A percentile compares a stretch with the other conserved stretches of the same genome.
phyloP scores from a whole-genome alignment of 2,329 filamentous ascomycete species.

The Diaporthe humulicola region DNA sequence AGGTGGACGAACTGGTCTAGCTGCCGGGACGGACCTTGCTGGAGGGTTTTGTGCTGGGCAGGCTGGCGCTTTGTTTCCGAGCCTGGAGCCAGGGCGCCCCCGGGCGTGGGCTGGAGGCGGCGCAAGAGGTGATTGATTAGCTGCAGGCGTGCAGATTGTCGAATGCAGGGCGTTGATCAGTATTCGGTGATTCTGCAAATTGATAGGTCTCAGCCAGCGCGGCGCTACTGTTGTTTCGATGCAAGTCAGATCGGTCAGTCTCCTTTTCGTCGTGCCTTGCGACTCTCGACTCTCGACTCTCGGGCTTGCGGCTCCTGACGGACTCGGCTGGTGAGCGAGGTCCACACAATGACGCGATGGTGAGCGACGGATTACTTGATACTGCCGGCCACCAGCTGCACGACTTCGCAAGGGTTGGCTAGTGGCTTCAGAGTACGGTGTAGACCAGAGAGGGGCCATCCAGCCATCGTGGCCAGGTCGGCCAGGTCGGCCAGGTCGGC shows the following conservation, averaged over 20 bases:
- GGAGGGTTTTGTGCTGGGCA: background rate
- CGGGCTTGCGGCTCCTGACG: constrained; percentile 17
- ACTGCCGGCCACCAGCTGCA: background rate
- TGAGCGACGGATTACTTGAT: constrained; percentile 30
- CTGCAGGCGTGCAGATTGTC: constrained; percentile 18
- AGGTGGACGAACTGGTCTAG: constrained; percentile 10
- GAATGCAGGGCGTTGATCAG: constrained; percentile 34
- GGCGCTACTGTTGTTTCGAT: constrained; percentile 31
- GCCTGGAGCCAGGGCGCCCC: constrained; percentile 27
- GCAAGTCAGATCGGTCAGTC: constrained; percentile 22
- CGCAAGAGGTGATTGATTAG: constrained; percentile 33
- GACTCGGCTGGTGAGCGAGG: constrained; percentile 14
- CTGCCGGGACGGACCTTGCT: constrained; percentile 35
- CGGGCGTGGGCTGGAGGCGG: constrained; percentile 22
- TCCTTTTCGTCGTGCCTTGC: constrained; percentile 15
- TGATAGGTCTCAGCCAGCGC: constrained; percentile 47
- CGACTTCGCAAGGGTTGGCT: constrained; percentile 21
- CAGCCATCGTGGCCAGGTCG: too few species aligned
- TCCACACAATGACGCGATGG: constrained; percentile 38
- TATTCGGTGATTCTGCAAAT: constrained; percentile 36
- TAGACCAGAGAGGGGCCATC: constrained; percentile 6
- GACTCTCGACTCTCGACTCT: background rate
- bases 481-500: background rate
- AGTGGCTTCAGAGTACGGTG: constrained; percentile 14
- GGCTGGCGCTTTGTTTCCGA: constrained; percentile 12